Conservation (phyloP, 495 filamentous ascomycete genomes). For the Trichoderma parareesei region DNA sequence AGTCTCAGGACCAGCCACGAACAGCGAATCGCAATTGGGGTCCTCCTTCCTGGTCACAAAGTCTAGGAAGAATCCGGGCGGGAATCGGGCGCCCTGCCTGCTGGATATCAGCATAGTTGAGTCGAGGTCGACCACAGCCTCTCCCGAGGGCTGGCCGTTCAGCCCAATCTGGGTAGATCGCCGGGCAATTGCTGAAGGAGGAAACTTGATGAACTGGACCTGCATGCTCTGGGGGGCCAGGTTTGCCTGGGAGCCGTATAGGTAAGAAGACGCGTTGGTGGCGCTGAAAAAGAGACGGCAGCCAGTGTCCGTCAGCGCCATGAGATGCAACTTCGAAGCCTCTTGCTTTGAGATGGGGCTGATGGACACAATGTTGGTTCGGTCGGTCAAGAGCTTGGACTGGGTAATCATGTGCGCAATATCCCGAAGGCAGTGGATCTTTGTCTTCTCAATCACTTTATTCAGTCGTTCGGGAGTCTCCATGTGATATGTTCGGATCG, state of each 20-base stretch:
- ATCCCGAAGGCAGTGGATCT: conserved; percentile 44
- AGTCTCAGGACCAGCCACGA: conserved; percentile 80
- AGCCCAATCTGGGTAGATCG: conserved; percentile 22
- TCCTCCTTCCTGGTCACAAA: conserved; percentile 50
- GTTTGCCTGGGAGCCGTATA: conserved; percentile 46
- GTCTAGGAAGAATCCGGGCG: conserved; percentile 87
- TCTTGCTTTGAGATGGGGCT: conserved; percentile 74
- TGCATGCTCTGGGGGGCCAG: conserved; percentile 90
- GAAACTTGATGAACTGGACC: conserved; percentile 89
- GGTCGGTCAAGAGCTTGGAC: conserved; percentile 56
- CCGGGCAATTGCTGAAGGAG: conserved; percentile 40
- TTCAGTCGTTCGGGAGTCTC: conserved; percentile 41
- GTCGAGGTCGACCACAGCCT: conserved; percentile 31
- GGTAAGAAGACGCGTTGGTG: conserved; percentile 66
- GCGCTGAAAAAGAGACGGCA: conserved; percentile 89
- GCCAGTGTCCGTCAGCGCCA: conserved; percentile 83
- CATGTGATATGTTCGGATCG: conserved; percentile 81
- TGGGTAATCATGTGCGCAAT: conserved; percentile 74
- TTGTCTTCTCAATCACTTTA: conserved; percentile 49
- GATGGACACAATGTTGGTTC: conserved; percentile 68
- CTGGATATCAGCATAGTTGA: conserved; percentile 45
- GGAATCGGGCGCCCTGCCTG: conserved; percentile 54
- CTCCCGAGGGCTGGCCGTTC: conserved; percentile 18
- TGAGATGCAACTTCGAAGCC: conserved; percentile 74
- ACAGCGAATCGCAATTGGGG: conserved; percentile 54